These are phyloP conservation scores for Sistotremastrum suecicum DNA, from an alignment of 768 basidiomycete genomes.

Conservation along the genomic window DNA sequence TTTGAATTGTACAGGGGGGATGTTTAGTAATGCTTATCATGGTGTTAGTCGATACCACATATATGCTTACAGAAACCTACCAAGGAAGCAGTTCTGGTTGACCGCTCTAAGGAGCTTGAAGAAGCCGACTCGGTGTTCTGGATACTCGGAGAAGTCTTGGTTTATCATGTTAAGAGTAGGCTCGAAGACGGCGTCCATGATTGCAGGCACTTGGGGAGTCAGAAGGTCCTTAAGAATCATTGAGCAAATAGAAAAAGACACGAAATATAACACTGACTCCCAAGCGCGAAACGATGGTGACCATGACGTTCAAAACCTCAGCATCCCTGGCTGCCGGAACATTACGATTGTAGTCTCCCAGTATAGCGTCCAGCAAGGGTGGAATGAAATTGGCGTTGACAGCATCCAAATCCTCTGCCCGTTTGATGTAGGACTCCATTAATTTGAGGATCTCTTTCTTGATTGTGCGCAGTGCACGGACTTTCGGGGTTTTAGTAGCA, in stretches of 20 bases:
- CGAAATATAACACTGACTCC: slow-evolving; percentile 43
- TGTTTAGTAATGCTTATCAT: slow-evolving; percentile 54
- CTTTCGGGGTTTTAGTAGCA: slow-evolving; percentile 94
- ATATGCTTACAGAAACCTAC: slow-evolving; percentile 26
- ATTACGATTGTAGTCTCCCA: slow-evolving; percentile 95
- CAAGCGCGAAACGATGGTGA: slow-evolving; percentile 78
- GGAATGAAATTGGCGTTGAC: slow-evolving; percentile 91
- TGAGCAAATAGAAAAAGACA: neutral
- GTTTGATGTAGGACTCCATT: slow-evolving; percentile 96
- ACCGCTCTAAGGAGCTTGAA: slow-evolving; percentile 90
- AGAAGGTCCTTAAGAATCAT: slow-evolving; percentile 45
- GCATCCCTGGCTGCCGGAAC: slow-evolving; percentile 89
- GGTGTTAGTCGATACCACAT: neutral
- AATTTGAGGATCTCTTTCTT: slow-evolving; percentile 97
- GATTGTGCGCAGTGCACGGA: slow-evolving; percentile 86
- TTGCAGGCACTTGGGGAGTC: slow-evolving; percentile 87
- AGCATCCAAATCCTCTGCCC: slow-evolving; percentile 90
- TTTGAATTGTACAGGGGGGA: slow-evolving; percentile 92
- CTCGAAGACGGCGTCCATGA: slow-evolving; percentile 94
- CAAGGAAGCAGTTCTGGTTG: slow-evolving; percentile 90
- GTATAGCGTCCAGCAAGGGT: slow-evolving; percentile 86
- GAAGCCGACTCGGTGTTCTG: slow-evolving; percentile 94
- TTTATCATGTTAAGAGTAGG: slow-evolving; percentile 98
- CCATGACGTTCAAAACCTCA: slow-evolving; percentile 95
- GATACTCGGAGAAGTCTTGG: slow-evolving; percentile 97